A percentile compares a stretch with the other conserved stretches of the same genome.
These are phyloP conservation scores for Taphrina populina DNA, from an alignment of 1,139 yeast species.

Conservation along the genomic window DNA sequence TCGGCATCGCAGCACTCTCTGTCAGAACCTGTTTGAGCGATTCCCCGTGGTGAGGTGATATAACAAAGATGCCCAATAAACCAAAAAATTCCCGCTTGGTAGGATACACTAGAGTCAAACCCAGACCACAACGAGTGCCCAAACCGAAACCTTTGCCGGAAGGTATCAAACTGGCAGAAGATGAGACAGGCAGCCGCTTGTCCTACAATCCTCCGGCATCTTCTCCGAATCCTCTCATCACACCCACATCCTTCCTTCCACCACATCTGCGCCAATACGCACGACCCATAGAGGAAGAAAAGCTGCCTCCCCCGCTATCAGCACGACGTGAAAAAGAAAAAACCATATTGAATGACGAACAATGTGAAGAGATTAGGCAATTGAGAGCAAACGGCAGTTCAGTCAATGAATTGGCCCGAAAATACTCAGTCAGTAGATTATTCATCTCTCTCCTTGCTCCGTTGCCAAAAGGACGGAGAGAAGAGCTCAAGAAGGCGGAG, in stretches of 20 bases:
- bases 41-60: too few species aligned
- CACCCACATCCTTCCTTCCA: constrained; percentile 30
- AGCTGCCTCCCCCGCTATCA: constrained; percentile 22
- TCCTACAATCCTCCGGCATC: constrained; percentile 34
- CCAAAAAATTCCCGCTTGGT: constrained; percentile 31
- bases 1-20: too few species aligned
- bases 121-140: constrained; percentile 28
- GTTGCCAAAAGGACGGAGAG: constrained; percentile 10
- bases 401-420: constrained; percentile 14
- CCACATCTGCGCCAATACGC: constrained; percentile 17
- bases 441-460: constrained; percentile 33
- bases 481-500: background rate
- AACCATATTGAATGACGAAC: constrained; percentile 6
- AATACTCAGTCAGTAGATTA: constrained; percentile 19
- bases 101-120: constrained; percentile 28
- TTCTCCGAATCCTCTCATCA: constrained; percentile 28
- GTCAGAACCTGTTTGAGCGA: too few species aligned
- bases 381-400: constrained; percentile 21
- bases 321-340: constrained; percentile 8
- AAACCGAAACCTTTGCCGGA: constrained; percentile 25
- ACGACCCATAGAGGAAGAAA: background rate
- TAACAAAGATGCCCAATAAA: constrained; percentile 26
- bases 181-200: constrained; percentile 18
- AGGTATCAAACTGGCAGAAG: constrained; percentile 27
- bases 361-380: constrained; percentile 12